A percentile compares a stretch with the other conserved stretches of the same genome.
These are phyloP conservation scores for Didymellaceae sp. DNA, from an alignment of 2,329 filamentous ascomycete genomes.

Conservation along the genomic window DNA sequence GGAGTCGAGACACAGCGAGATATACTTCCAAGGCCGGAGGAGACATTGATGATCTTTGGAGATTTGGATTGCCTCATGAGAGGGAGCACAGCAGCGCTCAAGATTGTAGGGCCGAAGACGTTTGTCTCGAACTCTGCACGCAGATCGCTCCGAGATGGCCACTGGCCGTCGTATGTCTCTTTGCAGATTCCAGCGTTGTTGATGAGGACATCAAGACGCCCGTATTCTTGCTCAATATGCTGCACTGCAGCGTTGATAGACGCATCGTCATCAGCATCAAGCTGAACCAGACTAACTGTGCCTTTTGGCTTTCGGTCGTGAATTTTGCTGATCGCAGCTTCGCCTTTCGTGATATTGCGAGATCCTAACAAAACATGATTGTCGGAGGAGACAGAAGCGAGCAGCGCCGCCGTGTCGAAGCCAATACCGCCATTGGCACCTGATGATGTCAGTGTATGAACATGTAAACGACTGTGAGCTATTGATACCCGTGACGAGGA, in stretches of 20 bases:
- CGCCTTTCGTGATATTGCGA: conserved; percentile 41
- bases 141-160: conserved; percentile 25
- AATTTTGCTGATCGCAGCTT: conserved; percentile 39
- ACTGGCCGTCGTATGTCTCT: conserved; percentile 11
- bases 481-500: conserved; percentile 38
- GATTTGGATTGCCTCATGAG: conserved; percentile 42
- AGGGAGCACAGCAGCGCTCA: conserved; percentile 43
- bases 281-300: conserved; percentile 40
- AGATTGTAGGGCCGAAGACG: conserved; percentile 43
- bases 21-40: conserved; percentile 44
- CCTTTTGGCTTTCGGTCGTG: conserved; percentile 38
- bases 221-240: conserved; percentile 36
- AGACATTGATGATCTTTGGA: conserved; percentile 47
- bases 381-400: conserved; percentile 33
- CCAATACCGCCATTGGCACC: conserved; percentile 48
- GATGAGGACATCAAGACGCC: conserved; percentile 76
- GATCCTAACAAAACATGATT: conserved; percentile 49
- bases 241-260: conserved; percentile 46
- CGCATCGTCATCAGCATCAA: conserved; percentile 45
- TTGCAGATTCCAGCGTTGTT: conserved; percentile 77
- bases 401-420: conserved; percentile 39
- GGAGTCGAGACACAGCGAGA: conserved; percentile 16
- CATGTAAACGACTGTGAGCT: not conserved
- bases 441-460: conserved; percentile 16
- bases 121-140: conserved; percentile 46